Percentiles rank a stretch among this genome's conserved stretches.
Conservation (phyloP, 352 stramenopile species). For the Phytopythium oedochilum region DNA sequence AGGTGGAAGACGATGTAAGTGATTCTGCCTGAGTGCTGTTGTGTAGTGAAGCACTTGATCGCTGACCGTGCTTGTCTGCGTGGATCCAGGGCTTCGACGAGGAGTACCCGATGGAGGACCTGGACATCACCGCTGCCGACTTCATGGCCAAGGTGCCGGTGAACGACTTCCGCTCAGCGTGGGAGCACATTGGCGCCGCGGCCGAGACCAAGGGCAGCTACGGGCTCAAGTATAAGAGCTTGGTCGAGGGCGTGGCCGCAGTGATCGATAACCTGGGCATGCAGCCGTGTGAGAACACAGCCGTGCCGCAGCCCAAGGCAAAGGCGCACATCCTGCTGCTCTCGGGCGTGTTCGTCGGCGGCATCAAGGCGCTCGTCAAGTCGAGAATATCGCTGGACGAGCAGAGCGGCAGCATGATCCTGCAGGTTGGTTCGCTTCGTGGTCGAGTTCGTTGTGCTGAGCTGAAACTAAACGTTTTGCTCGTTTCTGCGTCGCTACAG, state of each 20-base stretch:
- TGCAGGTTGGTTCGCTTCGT: slow-evolving; percentile 65
- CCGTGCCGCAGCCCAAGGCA: slow-evolving; percentile 75
- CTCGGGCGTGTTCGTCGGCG: slow-evolving; percentile 95
- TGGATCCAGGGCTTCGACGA: slow-evolving; percentile 90
- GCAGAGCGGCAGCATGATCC: slow-evolving; percentile 83
- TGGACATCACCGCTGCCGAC: slow-evolving; percentile 94
- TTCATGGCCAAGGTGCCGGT: slow-evolving; percentile 97
- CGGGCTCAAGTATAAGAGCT: slow-evolving; percentile 95
- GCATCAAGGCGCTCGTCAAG: slow-evolving; percentile 93
- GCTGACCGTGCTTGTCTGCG: slow-evolving; percentile 8
- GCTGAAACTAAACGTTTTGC: background rate
- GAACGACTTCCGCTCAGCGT: slow-evolving; percentile 95
- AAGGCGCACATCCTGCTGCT: slow-evolving; percentile 97
- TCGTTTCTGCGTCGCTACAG: slow-evolving; percentile 35
- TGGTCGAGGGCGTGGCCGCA: slow-evolving; percentile 93
- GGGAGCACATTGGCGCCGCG: slow-evolving; percentile 93
- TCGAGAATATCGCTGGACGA: slow-evolving; percentile 94
- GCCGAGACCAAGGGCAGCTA: slow-evolving; percentile 97
- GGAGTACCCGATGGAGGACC: slow-evolving; percentile 98
- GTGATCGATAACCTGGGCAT: slow-evolving; percentile 97
- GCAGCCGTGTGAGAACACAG: slow-evolving; percentile 96
- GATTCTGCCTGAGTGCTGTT: background rate
- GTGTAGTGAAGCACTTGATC: background rate
- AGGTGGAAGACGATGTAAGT: slow-evolving; percentile 74
- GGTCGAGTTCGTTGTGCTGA: background rate